These are phyloP conservation scores for Pseudogymnoascus sp. DNA, from an alignment of 2,329 filamentous ascomycete species.

Conservation along the genomic window DNA sequence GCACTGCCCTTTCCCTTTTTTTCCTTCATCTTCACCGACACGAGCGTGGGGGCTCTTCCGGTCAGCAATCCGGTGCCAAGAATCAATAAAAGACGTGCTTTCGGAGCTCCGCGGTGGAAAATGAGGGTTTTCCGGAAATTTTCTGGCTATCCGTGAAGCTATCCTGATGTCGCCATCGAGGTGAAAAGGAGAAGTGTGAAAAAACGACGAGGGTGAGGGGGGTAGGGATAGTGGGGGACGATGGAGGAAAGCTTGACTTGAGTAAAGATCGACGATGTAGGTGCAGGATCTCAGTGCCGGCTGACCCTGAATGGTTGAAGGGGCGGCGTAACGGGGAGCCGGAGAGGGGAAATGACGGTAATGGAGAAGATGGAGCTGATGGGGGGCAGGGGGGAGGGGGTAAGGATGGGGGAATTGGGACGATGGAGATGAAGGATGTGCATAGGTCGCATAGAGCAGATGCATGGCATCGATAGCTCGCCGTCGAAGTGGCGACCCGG, in stretches of 20 bases:
- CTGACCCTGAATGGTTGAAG: not conserved
- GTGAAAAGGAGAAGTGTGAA: not conserved
- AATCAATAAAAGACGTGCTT: conserved; percentile 1
- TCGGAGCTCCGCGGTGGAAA: not conserved
- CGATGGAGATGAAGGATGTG: not conserved
- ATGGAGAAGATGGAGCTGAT: not conserved
- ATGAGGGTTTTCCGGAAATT: not conserved
- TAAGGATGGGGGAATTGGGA: not conserved
- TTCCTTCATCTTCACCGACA: not conserved
- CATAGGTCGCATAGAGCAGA: not conserved
- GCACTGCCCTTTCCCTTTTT: not conserved
- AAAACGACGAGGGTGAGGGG: not conserved
- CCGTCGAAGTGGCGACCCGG: not conserved
- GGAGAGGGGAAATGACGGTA: not conserved
- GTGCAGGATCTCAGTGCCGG: not conserved
- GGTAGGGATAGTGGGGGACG: not conserved
- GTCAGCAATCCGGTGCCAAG: not conserved
- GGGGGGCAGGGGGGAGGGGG: not conserved
- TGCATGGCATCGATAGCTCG: not conserved
- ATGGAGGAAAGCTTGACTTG: not conserved
- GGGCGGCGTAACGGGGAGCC: not conserved
- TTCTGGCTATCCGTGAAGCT: not conserved
- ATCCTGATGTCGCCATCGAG: not conserved
- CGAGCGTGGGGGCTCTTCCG: not conserved
- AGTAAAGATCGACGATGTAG: conserved; percentile 2